Base-by-base conservation (phyloP, 1,139 yeast species). In the Zygosaccharomyces sapae region DNA sequence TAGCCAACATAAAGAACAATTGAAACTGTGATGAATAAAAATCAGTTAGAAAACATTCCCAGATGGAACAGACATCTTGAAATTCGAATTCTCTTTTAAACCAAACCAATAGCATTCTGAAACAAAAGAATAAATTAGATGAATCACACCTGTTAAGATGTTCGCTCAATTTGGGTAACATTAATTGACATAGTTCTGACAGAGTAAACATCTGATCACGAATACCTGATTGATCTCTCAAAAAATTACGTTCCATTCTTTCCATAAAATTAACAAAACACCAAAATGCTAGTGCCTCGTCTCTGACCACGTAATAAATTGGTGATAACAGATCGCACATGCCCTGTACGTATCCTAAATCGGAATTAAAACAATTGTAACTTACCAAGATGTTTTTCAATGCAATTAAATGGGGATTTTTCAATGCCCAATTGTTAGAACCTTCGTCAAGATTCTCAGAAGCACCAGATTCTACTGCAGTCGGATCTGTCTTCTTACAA, bases 331-430 rank as follows among this genome's bases (percentile, higher is more conserved):
- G 71, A 65, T 92, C 99, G 6, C 95, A 83, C 99, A 92, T 92
- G 1, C 99, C 99, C 69, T 92, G 99, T 19, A 92, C 96, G 62
- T 92, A 92, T 0, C 98, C 98, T 57, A 94, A 70, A 55, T 88
- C 84, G 42, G 72, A 74, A 65, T 92, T 92, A 65, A 81, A 78
- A 66, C 86, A 90, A 65, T 92, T 90, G 62, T 85, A 92, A 1
- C 97, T 87, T 48, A 88, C 74, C 38, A 92, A 73, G 54, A 94
- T 85, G 57, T 86, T 90, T 58, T 89, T 78, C 71, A 92, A 71
- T 45, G 72, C 77, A 53, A 79, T 76, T 51, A 92, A 71, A 67
- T 92, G 90, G 8, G 81, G 79, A 58, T 84, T 84, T 44, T 69
- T 72, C 44, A 86, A 78, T 54, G 78, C 75, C 67, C 77, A 81